Percentiles rank a stretch among this genome's conserved stretches.
These are phyloP conservation scores for Linnemannia exigua DNA, from an alignment of 192 early-diverging fungal genomes.

Conservation along the genomic window DNA sequence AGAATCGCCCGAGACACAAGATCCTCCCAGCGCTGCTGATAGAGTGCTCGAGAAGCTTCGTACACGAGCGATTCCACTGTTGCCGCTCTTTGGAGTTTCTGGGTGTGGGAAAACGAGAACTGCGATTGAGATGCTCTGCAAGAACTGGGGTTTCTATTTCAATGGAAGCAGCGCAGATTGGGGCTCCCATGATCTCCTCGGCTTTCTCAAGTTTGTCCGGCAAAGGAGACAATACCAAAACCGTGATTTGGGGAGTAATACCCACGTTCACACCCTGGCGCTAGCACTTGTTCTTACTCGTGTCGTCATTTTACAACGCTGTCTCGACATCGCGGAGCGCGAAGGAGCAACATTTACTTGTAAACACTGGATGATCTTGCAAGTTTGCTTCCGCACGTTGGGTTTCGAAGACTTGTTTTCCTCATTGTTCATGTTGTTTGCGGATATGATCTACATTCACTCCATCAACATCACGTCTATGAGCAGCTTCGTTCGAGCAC, in stretches of 20 bases:
- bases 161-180: slow-evolving; percentile 22
- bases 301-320: slow-evolving; percentile 21
- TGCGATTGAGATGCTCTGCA: slow-evolving; percentile 33
- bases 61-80: slow-evolving; percentile 12
- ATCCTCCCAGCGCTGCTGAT: slow-evolving; percentile 31
- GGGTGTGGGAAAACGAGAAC: slow-evolving; percentile 48
- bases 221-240: slow-evolving; percentile 12
- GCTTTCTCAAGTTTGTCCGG: slow-evolving; percentile 12
- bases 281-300: slow-evolving; percentile 28
- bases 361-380: slow-evolving; percentile 34
- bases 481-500: background rate
- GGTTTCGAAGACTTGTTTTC: slow-evolving; percentile 33
- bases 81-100: slow-evolving; percentile 24
- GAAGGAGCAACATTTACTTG: slow-evolving; percentile 31
- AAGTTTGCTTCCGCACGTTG: slow-evolving; percentile 11
- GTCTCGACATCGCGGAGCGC: slow-evolving; percentile 26
- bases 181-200: slow-evolving; percentile 21
- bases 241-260: background rate
- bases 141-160: slow-evolving; percentile 49
- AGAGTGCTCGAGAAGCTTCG: slow-evolving; percentile 20
- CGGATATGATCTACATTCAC: background rate
- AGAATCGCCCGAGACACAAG: slow-evolving; percentile 22
- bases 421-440: slow-evolving; percentile 16
- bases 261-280: slow-evolving; percentile 30
- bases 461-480: slow-evolving; percentile 3